phyloP scores from a whole-genome alignment of 2,329 filamentous ascomycete species.

The Nigrograna mackinnonii region DNA sequence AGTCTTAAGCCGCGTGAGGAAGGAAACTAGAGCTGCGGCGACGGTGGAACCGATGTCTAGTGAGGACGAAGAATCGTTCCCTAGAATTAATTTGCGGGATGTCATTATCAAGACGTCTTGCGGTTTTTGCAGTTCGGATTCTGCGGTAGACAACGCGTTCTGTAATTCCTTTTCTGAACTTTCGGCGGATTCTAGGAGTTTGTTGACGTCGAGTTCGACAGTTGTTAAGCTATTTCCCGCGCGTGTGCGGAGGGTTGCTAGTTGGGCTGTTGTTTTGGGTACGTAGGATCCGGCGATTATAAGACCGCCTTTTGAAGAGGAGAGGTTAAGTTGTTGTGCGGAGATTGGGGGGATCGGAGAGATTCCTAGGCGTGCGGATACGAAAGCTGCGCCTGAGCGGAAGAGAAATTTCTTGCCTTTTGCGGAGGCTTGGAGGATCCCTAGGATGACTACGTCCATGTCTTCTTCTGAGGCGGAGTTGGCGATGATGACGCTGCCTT shows the following conservation, averaged over 20 bases:
- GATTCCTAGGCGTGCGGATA: constrained; percentile 57
- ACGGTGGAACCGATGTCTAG: constrained; percentile 60
- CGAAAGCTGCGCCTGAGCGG: constrained; percentile 52
- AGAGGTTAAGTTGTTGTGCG: constrained; percentile 44
- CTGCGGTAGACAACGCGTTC: constrained; percentile 33
- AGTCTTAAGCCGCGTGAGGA: constrained; percentile 51
- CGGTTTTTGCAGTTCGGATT: constrained; percentile 43
- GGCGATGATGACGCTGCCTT: constrained; percentile 52
- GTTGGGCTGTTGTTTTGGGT: constrained; percentile 61
- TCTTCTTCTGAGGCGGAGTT: constrained; percentile 60
- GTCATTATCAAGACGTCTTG: constrained; percentile 64
- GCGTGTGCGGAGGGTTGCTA: constrained; percentile 47
- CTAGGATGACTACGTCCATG: constrained; percentile 59
- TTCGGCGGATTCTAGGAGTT: constrained; percentile 47
- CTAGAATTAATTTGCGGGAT: constrained; percentile 56
- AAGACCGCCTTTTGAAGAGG: constrained; percentile 51
- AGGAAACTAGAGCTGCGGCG: constrained; percentile 55
- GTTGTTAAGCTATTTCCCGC: constrained; percentile 48
- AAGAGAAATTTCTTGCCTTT: constrained; percentile 50
- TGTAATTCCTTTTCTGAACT: constrained; percentile 39
- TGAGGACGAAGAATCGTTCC: constrained; percentile 53
- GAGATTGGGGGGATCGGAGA: constrained; percentile 55
- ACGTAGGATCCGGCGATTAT: constrained; percentile 63
- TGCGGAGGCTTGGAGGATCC: constrained; percentile 46
- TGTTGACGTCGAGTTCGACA: constrained; percentile 54